Base-by-base conservation (phyloP, 345 rosid species). In the Atalantia buxifolia region DNA sequence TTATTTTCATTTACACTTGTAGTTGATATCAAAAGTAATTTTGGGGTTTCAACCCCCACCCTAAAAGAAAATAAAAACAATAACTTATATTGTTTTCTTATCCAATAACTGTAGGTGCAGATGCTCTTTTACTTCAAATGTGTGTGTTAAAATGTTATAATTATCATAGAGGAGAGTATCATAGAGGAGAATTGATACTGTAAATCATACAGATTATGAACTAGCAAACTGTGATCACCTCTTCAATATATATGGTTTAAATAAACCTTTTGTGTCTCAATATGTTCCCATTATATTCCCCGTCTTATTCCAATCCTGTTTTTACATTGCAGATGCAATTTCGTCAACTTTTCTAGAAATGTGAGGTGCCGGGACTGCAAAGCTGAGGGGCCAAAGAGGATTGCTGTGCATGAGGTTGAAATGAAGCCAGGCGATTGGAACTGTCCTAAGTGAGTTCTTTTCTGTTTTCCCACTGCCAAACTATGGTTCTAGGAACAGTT, bases 341-440 rank as follows among this genome's bases (percentile, higher is more conserved):
- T 87, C 84, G 63, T 87, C 87, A 93, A 93, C 83, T 93, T 92
- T 66, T 77, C 89, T 53, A 89, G 89, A 86, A 93, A 93, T 71
- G 61, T 24, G 22, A 79, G 79, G 79, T 93, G 98, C 84, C 75
- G 87, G 27, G 87, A 90, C 80, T 93, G 98, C 87, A 85, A 78
- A 80, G 84, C 88, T 57, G 83, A 84, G 76, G 96, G 96, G 55
- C 96, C 98, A 64, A 77, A 81, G 80, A 78, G 69, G 81, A 73
- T 75, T 42, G 82, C 78, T 21, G 76, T 72, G 24, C 68, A 71
- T 80, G 85, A 86, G 27, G 79, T 81, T 12, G 88, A 87, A 84
- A 92, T 86, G 96, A 93, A 90, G 89, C 86, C 84, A 75, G 96
- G 94, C 76, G 98, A 93, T 86, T 93, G 98, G 98, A 85, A 83